These are phyloP conservation scores for Trametes meyenii DNA, from an alignment of 768 basidiomycete genomes.

Conservation along the genomic window DNA sequence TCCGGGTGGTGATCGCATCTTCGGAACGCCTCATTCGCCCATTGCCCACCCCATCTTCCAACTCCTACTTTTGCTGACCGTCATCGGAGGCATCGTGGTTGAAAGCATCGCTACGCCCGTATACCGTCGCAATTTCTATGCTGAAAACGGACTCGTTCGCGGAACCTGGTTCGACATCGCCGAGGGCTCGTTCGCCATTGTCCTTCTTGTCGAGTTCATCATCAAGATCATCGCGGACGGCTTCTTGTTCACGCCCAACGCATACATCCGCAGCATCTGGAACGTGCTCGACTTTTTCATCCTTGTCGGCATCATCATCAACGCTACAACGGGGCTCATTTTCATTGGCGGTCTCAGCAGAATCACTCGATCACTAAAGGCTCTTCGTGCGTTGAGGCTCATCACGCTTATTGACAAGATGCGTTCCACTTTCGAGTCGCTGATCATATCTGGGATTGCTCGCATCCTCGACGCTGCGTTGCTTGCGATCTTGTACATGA, in stretches of 20 bases:
- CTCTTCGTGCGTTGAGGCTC: constrained; percentile 82
- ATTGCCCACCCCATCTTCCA: constrained; percentile 75
- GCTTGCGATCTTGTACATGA: constrained; percentile 89
- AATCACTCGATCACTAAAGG: constrained; percentile 84
- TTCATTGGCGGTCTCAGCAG: constrained; percentile 80
- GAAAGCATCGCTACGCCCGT: constrained; percentile 83
- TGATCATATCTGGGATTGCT: constrained; percentile 83
- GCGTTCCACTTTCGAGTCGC: constrained; percentile 82
- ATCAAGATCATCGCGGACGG: constrained; percentile 95
- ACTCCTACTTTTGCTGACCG: constrained; percentile 68
- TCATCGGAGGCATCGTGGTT: constrained; percentile 80
- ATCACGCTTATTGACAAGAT: constrained; percentile 89
- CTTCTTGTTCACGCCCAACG: constrained; percentile 87
- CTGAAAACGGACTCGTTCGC: constrained; percentile 57
- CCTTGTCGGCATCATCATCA: constrained; percentile 75
- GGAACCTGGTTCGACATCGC: constrained; percentile 87
- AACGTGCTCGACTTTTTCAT: constrained; percentile 89
- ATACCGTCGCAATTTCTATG: constrained; percentile 77
- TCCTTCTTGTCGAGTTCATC: constrained; percentile 78
- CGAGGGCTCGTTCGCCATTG: constrained; percentile 70
- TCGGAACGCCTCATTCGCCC: constrained; percentile 70
- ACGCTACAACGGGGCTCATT: constrained; percentile 69
- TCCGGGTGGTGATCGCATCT: constrained; percentile 83
- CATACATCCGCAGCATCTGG: constrained; percentile 91
- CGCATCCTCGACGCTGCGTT: constrained; percentile 90